phyloP scores from a whole-genome alignment of 805 yeast genomes.

The Blastobotrys mokoenaii region DNA sequence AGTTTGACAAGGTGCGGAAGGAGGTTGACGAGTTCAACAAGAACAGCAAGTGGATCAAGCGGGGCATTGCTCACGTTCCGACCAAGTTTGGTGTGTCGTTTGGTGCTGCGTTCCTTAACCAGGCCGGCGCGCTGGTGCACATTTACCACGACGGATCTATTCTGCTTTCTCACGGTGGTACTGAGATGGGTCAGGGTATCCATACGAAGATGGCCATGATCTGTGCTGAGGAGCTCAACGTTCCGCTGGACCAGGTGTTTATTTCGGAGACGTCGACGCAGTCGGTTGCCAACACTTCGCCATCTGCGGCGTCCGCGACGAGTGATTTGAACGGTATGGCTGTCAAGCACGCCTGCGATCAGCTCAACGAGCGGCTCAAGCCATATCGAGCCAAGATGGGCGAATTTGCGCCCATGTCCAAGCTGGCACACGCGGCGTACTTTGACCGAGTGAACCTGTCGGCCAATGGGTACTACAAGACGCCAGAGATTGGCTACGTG shows the following conservation, averaged over 20 bases:
- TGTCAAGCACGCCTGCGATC: constrained; percentile 39
- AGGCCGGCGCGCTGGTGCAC: constrained; percentile 41
- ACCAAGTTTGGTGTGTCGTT: constrained; percentile 41
- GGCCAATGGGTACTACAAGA: constrained; percentile 43
- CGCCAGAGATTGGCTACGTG: constrained; percentile 39
- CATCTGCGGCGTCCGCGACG: constrained; percentile 44
- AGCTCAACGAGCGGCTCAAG: constrained; percentile 33
- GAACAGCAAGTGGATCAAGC: constrained; percentile 36
- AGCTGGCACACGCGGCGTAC: constrained; percentile 36
- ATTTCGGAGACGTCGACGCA: constrained; percentile 41
- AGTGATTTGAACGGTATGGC: constrained; percentile 44
- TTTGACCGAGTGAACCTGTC: constrained; percentile 38
- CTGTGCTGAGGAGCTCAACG: constrained; percentile 36
- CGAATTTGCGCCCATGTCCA: constrained; percentile 33
- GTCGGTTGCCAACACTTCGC: constrained; percentile 39
- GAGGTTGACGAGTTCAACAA: constrained; percentile 36
- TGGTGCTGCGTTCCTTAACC: constrained; percentile 39
- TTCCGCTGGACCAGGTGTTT: constrained; percentile 35
- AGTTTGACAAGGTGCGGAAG: constrained; percentile 28
- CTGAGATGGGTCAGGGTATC: constrained; percentile 44
- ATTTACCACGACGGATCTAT: constrained; percentile 42
- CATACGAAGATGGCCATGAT: constrained; percentile 43
- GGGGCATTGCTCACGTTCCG: constrained; percentile 41
- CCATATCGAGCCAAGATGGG: constrained; percentile 34
- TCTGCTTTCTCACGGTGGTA: constrained; percentile 40